phyloP scores from a whole-genome alignment of 2,329 filamentous ascomycete species.

The Hymenoscyphus albidus region DNA sequence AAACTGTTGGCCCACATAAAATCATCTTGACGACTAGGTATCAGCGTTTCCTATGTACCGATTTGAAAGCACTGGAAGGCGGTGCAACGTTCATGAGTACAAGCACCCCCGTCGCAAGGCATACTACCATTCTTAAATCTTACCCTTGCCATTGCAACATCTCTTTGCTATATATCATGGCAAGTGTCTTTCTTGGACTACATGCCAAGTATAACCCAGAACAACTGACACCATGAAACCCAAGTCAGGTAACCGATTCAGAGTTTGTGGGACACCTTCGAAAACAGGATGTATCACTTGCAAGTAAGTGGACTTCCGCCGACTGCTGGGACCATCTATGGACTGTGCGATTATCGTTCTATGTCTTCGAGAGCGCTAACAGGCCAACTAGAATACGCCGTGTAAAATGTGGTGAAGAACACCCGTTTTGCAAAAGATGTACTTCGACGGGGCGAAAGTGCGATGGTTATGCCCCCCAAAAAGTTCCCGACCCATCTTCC shows the following conservation, averaged over 20 bases:
- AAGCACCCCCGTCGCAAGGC: slow-evolving; percentile 7
- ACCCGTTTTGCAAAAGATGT: slow-evolving; percentile 32
- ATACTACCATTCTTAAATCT: background rate
- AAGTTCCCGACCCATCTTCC: slow-evolving; percentile 10
- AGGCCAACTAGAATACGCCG: slow-evolving; percentile 25
- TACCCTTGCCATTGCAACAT: slow-evolving; percentile 2
- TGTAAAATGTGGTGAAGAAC: slow-evolving; percentile 34
- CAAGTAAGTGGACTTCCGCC: slow-evolving; percentile 26
- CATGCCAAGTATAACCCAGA: background rate
- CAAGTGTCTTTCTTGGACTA: background rate
- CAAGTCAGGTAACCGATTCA: slow-evolving; percentile 28
- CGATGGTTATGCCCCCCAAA: slow-evolving; percentile 29
- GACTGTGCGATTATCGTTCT: background rate
- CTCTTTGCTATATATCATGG: slow-evolving; percentile 9
- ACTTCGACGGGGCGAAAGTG: slow-evolving; percentile 31
- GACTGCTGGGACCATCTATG: background rate
- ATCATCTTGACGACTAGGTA: background rate
- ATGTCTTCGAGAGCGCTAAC: slow-evolving; percentile 3
- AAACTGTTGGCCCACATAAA: background rate
- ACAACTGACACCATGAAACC: slow-evolving; percentile 17
- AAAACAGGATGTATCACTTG: slow-evolving; percentile 31
- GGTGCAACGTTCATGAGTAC: background rate
- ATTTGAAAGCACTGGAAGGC: slow-evolving; percentile 1
- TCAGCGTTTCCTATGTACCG: slow-evolving; percentile 14
- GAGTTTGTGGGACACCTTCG: slow-evolving; percentile 32